Percentiles rank a stretch among this genome's conserved stretches.
Evolutionary conservation across 2,329 filamentous ascomycete species (phyloP).

Genomic region (Dactylellina haptotyla): DNA sequence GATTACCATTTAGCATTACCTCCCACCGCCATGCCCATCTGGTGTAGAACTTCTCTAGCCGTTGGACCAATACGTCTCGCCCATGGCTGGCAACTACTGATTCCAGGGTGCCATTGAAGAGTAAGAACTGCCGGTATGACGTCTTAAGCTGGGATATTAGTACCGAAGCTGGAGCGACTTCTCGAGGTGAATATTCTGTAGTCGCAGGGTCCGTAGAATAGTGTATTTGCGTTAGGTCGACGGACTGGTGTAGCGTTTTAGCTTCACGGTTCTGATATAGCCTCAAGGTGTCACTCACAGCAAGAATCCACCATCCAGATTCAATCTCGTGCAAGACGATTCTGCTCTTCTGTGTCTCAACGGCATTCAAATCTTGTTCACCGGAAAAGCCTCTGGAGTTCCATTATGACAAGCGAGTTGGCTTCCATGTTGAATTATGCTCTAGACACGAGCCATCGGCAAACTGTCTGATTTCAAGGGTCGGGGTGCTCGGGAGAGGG

Average conservation of each 20-base stretch:
- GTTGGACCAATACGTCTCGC: constrained; percentile 74
- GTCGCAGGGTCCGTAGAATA: constrained; percentile 61
- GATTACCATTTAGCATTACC: constrained; percentile 88
- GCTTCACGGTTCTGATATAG: not conserved
- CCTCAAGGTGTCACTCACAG: constrained; percentile 68
- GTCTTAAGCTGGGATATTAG: constrained; percentile 82
- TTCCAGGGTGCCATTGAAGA: constrained; percentile 77
- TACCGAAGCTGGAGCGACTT: constrained; percentile 83
- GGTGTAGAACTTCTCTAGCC: constrained; percentile 84
- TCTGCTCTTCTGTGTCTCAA: constrained; percentile 90
- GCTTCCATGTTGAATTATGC: constrained; percentile 36
- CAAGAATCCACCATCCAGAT: constrained; percentile 92
- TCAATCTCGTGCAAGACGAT: constrained; percentile 86
- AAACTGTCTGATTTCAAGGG: constrained; percentile 23
- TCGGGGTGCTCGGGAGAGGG: constrained; percentile 1
- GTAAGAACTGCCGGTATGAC: constrained; percentile 83
- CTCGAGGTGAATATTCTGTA: constrained; percentile 84
- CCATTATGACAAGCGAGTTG: constrained; percentile 36
- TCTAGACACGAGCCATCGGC: constrained; percentile 47
- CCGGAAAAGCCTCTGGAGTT: constrained; percentile 77
- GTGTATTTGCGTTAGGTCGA: constrained; percentile 78
- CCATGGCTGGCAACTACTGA: constrained; percentile 74
- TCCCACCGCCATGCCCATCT: constrained; percentile 77
- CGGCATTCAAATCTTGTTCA: constrained; percentile 78
- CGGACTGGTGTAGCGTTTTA: constrained; percentile 67